A percentile compares a stretch with the other conserved stretches of the same genome.
Evolutionary conservation across 2,329 filamentous ascomycete species (phyloP).

Genomic region (Penicillium concentricum): DNA sequence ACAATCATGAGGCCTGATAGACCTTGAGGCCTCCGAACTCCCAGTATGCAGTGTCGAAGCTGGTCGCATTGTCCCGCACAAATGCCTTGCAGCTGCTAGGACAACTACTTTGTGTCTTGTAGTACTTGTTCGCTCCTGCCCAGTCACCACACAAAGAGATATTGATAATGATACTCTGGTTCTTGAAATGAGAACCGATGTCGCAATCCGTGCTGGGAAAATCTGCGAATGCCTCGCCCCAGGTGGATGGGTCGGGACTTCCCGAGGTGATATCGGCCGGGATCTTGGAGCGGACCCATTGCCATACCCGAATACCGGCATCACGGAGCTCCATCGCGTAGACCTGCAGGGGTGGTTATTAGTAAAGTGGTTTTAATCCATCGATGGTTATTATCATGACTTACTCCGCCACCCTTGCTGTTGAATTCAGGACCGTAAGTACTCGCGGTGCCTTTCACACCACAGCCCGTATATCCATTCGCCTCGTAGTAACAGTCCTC

Average conservation of each 20-base stretch:
- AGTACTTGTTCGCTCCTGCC: conserved; percentile 40
- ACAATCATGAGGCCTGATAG: conserved; percentile 44
- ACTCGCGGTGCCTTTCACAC: conserved; percentile 45
- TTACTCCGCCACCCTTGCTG: conserved; percentile 53
- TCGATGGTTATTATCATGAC: conserved; percentile 2
- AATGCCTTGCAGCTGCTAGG: conserved; percentile 57
- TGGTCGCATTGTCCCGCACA: conserved; percentile 57
- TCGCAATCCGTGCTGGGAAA: conserved; percentile 64
- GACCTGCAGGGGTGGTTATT: conserved; percentile 31
- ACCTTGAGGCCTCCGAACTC: conserved; percentile 63
- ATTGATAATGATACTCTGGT: conserved; percentile 65
- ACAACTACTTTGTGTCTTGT: conserved; percentile 36
- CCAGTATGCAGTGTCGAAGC: conserved; percentile 63
- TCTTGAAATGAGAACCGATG: conserved; percentile 59
- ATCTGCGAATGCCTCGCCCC: conserved; percentile 64
- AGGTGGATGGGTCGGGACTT: conserved; percentile 59
- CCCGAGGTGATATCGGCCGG: conserved; percentile 54
- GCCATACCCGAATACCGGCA: conserved; percentile 65
- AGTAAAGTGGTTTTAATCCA: not conserved
- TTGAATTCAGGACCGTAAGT: conserved; percentile 59
- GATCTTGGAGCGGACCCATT: conserved; percentile 53
- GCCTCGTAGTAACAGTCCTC: conserved; percentile 55
- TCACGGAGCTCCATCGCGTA: conserved; percentile 63
- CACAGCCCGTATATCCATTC: conserved; percentile 59
- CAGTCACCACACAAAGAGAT: conserved; percentile 64